Evolutionary conservation across 2,329 filamentous ascomycete genomes (phyloP).

Genomic region (Trichoderma atroviride): DNA sequence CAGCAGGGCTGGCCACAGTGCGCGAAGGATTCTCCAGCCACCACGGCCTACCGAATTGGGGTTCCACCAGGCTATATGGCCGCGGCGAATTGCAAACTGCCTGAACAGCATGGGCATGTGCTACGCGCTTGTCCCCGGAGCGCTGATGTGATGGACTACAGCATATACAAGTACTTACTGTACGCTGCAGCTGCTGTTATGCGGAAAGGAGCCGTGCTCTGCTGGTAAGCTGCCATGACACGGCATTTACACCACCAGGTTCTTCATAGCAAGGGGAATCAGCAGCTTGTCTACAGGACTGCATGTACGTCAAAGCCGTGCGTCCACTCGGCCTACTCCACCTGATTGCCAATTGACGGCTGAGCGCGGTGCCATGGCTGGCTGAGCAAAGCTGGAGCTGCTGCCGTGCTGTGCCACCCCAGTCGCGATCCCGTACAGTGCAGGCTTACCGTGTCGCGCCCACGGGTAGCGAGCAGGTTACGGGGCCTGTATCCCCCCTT

Average conservation of each 20-base stretch:
- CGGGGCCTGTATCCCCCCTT: not conserved
- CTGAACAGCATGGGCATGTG: not conserved
- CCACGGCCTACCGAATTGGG: not conserved
- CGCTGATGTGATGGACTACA: not conserved
- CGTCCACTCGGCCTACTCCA: not conserved
- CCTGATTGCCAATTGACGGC: conserved; percentile 11
- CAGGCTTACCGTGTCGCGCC: not conserved
- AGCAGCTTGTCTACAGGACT: not conserved
- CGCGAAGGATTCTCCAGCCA: conserved; percentile 22
- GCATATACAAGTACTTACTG: no score
- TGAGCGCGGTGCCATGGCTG: not conserved
- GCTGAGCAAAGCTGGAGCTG: not conserved
- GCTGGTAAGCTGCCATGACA: not conserved
- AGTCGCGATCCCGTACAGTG: conserved; percentile 20
- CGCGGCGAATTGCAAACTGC: not conserved
- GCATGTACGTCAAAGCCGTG: not conserved
- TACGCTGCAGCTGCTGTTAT: no score
- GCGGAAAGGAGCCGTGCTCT: not conserved
- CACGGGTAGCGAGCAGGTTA: conserved; percentile 8
- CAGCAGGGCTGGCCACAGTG: conserved; percentile 25
- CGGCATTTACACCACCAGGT: no score
- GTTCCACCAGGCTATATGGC: not conserved
- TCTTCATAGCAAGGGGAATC: no score
- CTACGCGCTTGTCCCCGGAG: not conserved
- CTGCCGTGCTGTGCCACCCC: conserved; percentile 17